phyloP scores from a whole-genome alignment of 768 basidiomycete species.

The Pleurotus giganteus region DNA sequence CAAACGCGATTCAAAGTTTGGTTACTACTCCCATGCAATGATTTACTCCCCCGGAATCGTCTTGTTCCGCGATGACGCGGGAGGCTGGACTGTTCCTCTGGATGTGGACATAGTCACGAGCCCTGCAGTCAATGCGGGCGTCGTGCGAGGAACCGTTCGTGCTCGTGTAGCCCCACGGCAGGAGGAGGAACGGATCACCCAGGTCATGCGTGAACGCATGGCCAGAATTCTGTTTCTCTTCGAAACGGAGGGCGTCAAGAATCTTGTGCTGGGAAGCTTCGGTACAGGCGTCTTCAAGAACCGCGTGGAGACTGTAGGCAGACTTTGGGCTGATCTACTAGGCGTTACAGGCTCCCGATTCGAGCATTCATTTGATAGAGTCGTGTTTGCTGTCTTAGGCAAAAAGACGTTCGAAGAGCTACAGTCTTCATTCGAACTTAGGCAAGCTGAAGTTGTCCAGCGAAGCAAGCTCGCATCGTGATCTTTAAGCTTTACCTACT shows the following conservation, averaged over 20 bases:
- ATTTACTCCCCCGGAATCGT: conserved; percentile 65
- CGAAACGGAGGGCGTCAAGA: conserved; percentile 54
- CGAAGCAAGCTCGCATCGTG: background rate
- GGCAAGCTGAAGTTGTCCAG: background rate
- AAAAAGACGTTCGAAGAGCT: conserved; percentile 37
- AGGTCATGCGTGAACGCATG: conserved; percentile 69
- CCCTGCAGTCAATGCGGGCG: conserved; percentile 71
- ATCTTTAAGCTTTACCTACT: background rate
- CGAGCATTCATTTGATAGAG: conserved; percentile 51
- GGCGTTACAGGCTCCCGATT: conserved; percentile 50
- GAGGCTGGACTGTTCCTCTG: conserved; percentile 53
- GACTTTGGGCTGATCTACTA: conserved; percentile 64
- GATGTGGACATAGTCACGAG: conserved; percentile 67
- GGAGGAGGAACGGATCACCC: conserved; percentile 43
- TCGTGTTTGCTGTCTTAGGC: conserved; percentile 69
- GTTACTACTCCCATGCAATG: conserved; percentile 79
- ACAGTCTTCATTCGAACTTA: conserved; percentile 16
- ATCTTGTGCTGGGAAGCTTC: conserved; percentile 71
- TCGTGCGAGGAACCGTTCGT: conserved; percentile 29
- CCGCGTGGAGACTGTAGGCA: conserved; percentile 53
- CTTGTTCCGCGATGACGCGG: conserved; percentile 63
- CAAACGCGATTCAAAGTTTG: conserved; percentile 40
- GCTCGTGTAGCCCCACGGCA: conserved; percentile 17
- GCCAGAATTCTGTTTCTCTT: conserved; percentile 63
- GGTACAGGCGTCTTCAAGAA: conserved; percentile 80